phyloP scores from a whole-genome alignment of 257 asterid species.

The Ballota nigra region DNA sequence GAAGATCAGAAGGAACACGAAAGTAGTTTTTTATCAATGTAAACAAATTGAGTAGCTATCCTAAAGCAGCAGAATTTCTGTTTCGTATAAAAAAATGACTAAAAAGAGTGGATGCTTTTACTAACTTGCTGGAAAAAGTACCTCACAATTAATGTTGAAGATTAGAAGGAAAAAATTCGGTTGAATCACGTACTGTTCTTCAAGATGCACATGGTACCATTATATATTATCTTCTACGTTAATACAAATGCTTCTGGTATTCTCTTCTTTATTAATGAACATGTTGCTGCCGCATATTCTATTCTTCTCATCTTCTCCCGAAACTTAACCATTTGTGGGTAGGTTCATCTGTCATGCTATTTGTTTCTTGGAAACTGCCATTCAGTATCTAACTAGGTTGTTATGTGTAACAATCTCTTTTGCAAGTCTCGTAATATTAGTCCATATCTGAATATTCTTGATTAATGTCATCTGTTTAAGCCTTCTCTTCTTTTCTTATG shows the following conservation, averaged over 20 bases:
- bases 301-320: background rate
- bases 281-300: constrained; percentile 5
- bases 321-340: constrained; percentile 6
- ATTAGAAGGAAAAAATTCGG: no score
- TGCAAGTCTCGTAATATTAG: background rate
- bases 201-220: no score
- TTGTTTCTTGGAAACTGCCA: constrained; percentile 14
- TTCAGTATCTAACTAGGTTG: background rate
- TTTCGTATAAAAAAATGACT: no score
- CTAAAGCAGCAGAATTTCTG: no score
- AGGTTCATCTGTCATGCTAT: constrained; percentile 14
- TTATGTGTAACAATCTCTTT: background rate
- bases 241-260: background rate
- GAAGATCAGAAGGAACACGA: no score
- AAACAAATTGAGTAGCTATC: no score
- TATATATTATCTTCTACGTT: no score
- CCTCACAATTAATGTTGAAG: no score
- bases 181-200: no score
- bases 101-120: no score
- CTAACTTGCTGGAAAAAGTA: no score
- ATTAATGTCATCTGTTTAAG: constrained; percentile 17
- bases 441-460: background rate
- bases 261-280: background rate
- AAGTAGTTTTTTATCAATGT: no score
- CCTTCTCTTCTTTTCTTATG: constrained; percentile 21